Percentiles rank a stretch among this genome's conserved stretches.
phyloP scores from a whole-genome alignment of 306 rosid genomes.

The Macrotyloma uniflorum region DNA sequence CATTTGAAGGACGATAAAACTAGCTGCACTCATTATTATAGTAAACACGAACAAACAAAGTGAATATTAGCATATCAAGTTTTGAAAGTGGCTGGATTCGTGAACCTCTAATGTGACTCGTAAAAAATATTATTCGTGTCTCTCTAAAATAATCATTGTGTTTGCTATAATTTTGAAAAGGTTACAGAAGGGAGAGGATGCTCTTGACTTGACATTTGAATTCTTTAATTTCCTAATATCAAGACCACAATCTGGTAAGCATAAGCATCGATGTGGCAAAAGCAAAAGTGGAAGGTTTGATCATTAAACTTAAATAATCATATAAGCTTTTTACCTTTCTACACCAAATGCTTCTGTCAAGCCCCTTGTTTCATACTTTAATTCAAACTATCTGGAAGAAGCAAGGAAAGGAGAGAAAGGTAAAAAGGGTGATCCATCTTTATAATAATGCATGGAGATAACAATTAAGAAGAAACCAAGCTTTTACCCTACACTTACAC shows the following conservation, averaged over 20 bases:
- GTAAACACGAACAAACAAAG: background rate
- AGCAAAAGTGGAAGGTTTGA: slow-evolving; percentile 35
- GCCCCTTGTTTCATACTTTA: slow-evolving; percentile 41
- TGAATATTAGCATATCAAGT: slow-evolving; percentile 3
- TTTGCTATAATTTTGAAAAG: slow-evolving; percentile 3
- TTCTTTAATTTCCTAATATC: slow-evolving; percentile 28
- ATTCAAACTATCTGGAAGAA: slow-evolving; percentile 39
- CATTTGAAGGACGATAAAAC: background rate
- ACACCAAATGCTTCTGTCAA: background rate
- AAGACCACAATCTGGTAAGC: slow-evolving; percentile 12
- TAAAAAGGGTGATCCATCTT: slow-evolving; percentile 36
- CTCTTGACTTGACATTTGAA: slow-evolving; percentile 1
- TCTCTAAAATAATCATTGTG: background rate
- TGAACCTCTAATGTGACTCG: slow-evolving; percentile 22
- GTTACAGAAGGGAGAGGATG: background rate
- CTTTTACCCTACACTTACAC: background rate
- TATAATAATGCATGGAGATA: slow-evolving; percentile 33
- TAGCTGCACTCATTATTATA: background rate
- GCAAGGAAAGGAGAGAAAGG: slow-evolving; percentile 27
- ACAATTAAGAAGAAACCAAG: background rate
- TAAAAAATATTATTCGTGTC: background rate
- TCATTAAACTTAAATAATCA: slow-evolving; percentile 37
- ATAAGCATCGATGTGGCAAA: slow-evolving; percentile 29
- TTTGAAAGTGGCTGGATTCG: slow-evolving; percentile 7
- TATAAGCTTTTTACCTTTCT: slow-evolving; percentile 3